Evolutionary conservation across 2,329 filamentous ascomycete genomes (phyloP).

Genomic region (Colletotrichum gigasporum): DNA sequence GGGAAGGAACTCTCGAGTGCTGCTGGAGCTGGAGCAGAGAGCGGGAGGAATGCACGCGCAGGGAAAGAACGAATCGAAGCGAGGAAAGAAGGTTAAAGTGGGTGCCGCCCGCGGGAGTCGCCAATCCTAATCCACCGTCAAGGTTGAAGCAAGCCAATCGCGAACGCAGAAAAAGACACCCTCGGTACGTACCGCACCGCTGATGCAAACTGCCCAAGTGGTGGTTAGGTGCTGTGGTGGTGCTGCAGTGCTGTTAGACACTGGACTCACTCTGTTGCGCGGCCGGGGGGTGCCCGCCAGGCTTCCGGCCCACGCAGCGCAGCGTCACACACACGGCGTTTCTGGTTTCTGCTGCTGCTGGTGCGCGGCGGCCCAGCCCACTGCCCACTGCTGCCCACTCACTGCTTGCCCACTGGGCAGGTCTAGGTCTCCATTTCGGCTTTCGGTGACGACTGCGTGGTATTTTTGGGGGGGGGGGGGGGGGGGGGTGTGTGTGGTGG

Average conservation of each 20-base stretch:
- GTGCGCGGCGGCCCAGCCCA: background rate
- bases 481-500: background rate
- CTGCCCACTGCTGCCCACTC: background rate
- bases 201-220: too few relatives aligned
- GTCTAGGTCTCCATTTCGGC: background rate
- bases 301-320: background rate
- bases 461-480: constrained; percentile 8
- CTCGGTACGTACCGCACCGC: background rate
- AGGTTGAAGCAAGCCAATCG: background rate
- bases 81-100: constrained; percentile 31
- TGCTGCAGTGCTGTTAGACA: too few relatives aligned
- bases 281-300: constrained; percentile 12
- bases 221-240: too few relatives aligned
- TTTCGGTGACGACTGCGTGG: constrained; percentile 22
- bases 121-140: background rate
- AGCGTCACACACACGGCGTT: constrained; percentile 20
- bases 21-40: background rate
- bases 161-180: background rate
- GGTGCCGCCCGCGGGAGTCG: constrained; percentile 1
- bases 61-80: constrained; percentile 21
- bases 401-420: background rate
- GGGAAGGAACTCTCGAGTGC: background rate
- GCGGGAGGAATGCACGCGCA: background rate
- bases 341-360: background rate
- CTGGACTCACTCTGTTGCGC: too few relatives aligned